Evolutionary conservation across 768 basidiomycete genomes (phyloP), one percentile per base, ranked within the genome.

Genomic region (Dioszegia aurantiaca): DNA sequence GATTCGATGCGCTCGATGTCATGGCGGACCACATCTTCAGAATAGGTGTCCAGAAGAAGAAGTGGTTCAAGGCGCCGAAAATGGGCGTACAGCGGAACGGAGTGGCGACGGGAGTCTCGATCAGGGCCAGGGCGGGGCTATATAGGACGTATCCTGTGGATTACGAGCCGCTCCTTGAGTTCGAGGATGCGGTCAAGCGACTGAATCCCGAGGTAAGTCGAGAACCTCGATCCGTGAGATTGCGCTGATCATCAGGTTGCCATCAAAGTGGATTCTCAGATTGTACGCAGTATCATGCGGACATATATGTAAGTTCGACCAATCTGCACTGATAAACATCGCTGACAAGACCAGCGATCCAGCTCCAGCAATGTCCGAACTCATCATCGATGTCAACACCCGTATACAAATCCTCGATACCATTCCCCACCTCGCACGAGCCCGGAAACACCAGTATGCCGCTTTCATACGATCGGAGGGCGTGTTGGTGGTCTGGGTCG

Each of bases 371-470:
- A 62, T 69, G 63, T 63, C 63, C 21, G 75, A 75, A 47, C 62
- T 77, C 24, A 58, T 70, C 30, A 82, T 93, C 62, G 87, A 89
- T 76, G 73, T 75, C 51, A 84, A 90, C 70, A 92, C 88, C 11
- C 86, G 88, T 59, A 90, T 92, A 49, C 90, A 91, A 74, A 83
- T 92, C 60, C 73, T 91, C 49, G 87, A 90, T 67, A 85, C 85
- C 19, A 86, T 92, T 80, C 78, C 85, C 58, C 80, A 83, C 70
- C 84, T 91, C 37, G 86, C 87, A 2, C 81, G 84, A 47, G 78
- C 89, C 3, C 87, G 92, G 72, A 91, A 91, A 78, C 89, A 92
- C 68, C 90, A 92, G 67, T 90, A 87, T 52, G 90, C 86, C 16
- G 89, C 90, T 0, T 92, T 92, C 74, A 83, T 90, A 68, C 83